Evolutionary conservation across 768 basidiomycete species (phyloP).

Genomic region (Leccinellum rugosiceps): DNA sequence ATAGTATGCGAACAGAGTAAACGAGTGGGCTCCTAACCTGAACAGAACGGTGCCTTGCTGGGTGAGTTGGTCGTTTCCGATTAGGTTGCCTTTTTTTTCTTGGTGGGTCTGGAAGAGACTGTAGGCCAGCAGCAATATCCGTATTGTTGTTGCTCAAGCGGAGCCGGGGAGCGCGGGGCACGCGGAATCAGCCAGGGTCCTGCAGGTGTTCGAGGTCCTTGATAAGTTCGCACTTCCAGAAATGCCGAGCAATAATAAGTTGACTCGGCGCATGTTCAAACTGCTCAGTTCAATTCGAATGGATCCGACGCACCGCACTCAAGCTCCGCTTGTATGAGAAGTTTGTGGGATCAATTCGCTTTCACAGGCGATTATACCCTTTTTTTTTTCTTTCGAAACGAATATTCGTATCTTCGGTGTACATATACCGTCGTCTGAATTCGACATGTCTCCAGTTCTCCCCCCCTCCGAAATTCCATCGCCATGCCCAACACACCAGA

Average conservation of each 20-base stretch:
- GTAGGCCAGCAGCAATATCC: neutral
- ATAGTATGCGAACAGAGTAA: neutral
- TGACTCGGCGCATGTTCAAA: neutral
- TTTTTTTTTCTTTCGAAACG: constrained; percentile 8
- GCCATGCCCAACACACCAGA: constrained; percentile 3
- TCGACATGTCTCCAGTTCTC: constrained; percentile 4
- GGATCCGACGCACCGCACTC: neutral
- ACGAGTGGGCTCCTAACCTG: neutral
- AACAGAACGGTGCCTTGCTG: neutral
- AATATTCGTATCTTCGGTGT: constrained; percentile 6
- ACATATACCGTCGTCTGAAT: constrained; percentile 10
- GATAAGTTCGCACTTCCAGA: neutral
- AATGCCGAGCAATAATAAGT: neutral
- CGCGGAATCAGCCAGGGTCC: too few relatives aligned
- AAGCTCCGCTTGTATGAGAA: constrained; percentile 14
- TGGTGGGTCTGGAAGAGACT: constrained; percentile 1
- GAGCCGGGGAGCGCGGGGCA: too few relatives aligned
- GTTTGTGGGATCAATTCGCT: constrained; percentile 7
- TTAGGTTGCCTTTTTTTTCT: neutral
- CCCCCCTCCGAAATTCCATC: neutral
- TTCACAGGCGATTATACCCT: constrained; percentile 13
- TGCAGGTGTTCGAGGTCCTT: constrained; percentile 7
- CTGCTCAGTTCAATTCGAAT: neutral
- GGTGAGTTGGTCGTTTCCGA: neutral
- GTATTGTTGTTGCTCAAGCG: neutral